Conservation (phyloP, 2,329 filamentous ascomycete genomes). For the Colletotrichum sp. region DNA sequence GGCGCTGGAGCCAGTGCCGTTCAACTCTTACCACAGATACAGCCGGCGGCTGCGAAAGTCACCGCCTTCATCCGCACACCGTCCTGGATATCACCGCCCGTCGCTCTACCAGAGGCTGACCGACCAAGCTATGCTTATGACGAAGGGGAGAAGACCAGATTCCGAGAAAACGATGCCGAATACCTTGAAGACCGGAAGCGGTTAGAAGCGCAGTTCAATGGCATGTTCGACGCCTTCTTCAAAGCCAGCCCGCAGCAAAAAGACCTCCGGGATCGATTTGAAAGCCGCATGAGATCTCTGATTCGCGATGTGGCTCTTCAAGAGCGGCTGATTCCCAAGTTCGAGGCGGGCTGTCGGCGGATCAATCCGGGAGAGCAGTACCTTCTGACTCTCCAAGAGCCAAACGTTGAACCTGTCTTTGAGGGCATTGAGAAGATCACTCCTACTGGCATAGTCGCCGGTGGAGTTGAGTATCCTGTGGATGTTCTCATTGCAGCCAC, state of each 20-base stretch:
- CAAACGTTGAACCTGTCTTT: background rate
- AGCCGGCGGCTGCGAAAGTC: background rate
- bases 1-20: background rate
- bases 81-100: background rate
- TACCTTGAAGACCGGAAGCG: background rate
- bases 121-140: background rate
- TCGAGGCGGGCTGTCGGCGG: background rate
- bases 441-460: background rate
- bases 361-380: background rate
- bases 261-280: background rate
- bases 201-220: background rate
- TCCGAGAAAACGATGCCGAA: background rate
- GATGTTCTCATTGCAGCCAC: background rate
- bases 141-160: background rate
- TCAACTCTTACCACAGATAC: background rate
- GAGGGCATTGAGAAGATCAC: background rate
- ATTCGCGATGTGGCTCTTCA: background rate
- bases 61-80: background rate
- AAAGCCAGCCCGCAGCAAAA: background rate
- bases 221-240: background rate
- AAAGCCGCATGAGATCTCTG: background rate
- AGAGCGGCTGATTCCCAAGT: background rate
- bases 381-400: background rate
- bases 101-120: background rate
- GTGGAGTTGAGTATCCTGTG: background rate